Evolutionary conservation across 176 grass and related monocot genomes (phyloP).

Genomic region (Ananas comosus): DNA sequence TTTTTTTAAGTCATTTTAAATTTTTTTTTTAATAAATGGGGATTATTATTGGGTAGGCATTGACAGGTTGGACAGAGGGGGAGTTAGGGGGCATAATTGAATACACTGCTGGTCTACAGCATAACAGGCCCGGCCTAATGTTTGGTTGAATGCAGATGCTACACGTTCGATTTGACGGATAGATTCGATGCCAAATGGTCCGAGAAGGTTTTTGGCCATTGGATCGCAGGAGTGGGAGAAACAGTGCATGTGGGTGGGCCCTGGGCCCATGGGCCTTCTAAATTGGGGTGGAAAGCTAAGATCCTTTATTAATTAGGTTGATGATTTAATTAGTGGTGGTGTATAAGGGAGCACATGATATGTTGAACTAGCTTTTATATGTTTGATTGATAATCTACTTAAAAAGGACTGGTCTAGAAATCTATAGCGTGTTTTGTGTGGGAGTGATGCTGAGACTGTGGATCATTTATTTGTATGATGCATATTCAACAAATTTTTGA

Average conservation of each 20-base stretch:
- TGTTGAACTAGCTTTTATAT: no score
- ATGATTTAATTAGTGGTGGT: no score
- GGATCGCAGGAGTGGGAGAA: background rate
- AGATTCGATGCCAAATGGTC: background rate
- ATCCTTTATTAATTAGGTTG: no score
- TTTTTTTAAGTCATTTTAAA: no score
- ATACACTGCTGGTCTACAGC: background rate
- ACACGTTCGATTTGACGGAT: background rate
- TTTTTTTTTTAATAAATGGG: no score
- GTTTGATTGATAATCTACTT: no score
- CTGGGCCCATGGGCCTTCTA: background rate
- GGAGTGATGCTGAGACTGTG: no score
- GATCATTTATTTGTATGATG: no score
- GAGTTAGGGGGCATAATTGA: background rate
- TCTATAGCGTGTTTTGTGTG: no score
- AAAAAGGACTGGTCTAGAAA: no score
- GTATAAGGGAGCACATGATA: no score
- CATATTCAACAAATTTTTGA: no score
- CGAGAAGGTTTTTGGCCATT: background rate
- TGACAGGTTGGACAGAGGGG: background rate
- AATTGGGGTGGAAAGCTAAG: background rate
- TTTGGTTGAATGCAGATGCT: background rate
- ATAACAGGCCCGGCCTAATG: background rate
- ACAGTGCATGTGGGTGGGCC: background rate
- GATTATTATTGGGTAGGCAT: background rate